These are phyloP conservation scores for Saccharomyces eubayanus DNA, from an alignment of 805 yeast genomes.

Conservation along the genomic window DNA sequence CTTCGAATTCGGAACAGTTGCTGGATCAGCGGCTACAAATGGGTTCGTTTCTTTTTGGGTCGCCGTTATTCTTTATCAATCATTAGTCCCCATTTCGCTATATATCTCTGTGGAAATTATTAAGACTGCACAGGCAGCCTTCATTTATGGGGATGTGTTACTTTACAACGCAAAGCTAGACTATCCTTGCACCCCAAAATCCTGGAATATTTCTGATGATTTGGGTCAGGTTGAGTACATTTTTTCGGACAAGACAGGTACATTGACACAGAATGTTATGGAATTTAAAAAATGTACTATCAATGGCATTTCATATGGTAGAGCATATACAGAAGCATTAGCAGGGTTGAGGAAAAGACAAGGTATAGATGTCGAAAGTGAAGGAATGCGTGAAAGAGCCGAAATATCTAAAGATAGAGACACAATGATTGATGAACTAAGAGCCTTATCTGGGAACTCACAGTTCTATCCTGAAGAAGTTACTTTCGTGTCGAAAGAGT, in stretches of 20 bases:
- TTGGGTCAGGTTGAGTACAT: slow-evolving; percentile 79
- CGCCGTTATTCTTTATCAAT: slow-evolving; percentile 65
- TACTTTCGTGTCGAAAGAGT: slow-evolving; percentile 61
- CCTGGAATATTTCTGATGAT: slow-evolving; percentile 83
- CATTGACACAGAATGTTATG: slow-evolving; percentile 78
- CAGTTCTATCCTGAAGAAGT: slow-evolving; percentile 49
- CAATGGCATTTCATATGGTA: slow-evolving; percentile 63
- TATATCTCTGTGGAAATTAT: slow-evolving; percentile 77
- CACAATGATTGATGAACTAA: slow-evolving; percentile 46
- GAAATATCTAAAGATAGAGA: slow-evolving; percentile 50
- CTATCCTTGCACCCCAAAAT: slow-evolving; percentile 75
- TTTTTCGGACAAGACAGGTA: slow-evolving; percentile 80
- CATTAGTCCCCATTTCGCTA: slow-evolving; percentile 74
- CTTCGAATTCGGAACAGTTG: slow-evolving; percentile 65
- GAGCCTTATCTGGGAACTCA: slow-evolving; percentile 32
- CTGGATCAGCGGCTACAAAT: slow-evolving; percentile 54
- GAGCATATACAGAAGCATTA: slow-evolving; percentile 76
- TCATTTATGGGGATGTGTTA: slow-evolving; percentile 65
- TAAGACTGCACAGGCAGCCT: slow-evolving; percentile 73
- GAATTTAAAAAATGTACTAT: slow-evolving; percentile 77
- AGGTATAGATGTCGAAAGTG: slow-evolving; percentile 66
- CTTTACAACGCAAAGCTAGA: slow-evolving; percentile 64
- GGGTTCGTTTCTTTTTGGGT: slow-evolving; percentile 71
- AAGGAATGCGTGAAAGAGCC: slow-evolving; percentile 42
- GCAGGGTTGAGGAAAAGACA: slow-evolving; percentile 72